Evolutionary conservation across 352 stramenopile genomes (phyloP), one percentile per base, ranked within the genome.

Genomic region (Globisporangium uncinulatum): DNA sequence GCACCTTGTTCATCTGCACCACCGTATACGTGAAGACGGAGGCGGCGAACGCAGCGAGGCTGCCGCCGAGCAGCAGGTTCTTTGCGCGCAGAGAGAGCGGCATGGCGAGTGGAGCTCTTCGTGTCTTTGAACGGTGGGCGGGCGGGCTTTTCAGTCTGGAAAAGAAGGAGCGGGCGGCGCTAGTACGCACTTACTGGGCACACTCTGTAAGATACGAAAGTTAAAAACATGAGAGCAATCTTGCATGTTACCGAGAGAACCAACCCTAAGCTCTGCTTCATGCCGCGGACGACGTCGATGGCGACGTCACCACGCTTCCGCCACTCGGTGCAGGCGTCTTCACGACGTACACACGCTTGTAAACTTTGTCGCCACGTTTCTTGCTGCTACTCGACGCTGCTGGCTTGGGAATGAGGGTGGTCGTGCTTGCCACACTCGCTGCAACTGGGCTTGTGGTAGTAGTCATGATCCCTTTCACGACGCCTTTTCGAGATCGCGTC

Each of bases 21-120:
- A 93, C 78, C 34, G 83, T 91, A 67, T 93, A 93, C 29, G 65
- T 61, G 43, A 91, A 93, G 51, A 93, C 71, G 32, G 77, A 62
- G 53, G 69, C 62, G 43, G 76, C 73, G 56, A 93, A 93, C 9
- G 74, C 73, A 43, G 65, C 75, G 37, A 93, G 81, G 44, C 71
- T 67, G 50, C 80, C 72, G 45, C 75, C 83, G 51, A 90, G 60
- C 54, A 89, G 72, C 36, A 91, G 68, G 71, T 93, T 93, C 71
- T 89, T 91, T 32, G 74, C 65, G 51, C 80, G 80, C 46, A 86
- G 61, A 41, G 80, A 87, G 50, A 91, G 63, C 65, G 74, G 57
- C 80, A 91, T 89, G 15, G 37, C 60, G 17, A 47, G n/a, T 15
- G 17, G n/a, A 29, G 43, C 43, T 53, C 51, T 54, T 47, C 51